A percentile compares a stretch with the other conserved stretches of the same genome.
Evolutionary conservation across 2,329 filamentous ascomycete species (phyloP).

Genomic region (Colletotrichum somersetense): DNA sequence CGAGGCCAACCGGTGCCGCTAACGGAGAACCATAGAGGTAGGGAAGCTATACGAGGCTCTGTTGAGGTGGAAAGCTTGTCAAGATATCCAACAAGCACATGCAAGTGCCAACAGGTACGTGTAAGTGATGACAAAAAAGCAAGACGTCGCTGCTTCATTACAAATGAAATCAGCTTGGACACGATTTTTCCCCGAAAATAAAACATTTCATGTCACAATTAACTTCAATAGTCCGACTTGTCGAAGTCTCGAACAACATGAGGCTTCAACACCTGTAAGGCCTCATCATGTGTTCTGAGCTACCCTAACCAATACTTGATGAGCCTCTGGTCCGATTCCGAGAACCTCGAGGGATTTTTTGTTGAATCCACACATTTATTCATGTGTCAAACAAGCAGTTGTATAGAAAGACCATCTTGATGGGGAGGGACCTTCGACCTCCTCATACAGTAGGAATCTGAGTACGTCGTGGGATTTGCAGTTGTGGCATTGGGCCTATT

Average conservation of each 20-base stretch:
- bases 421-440: background rate
- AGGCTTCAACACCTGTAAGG: background rate
- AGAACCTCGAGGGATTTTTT: background rate
- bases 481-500: background rate
- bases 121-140: background rate
- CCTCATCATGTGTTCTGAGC: background rate
- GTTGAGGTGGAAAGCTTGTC: background rate
- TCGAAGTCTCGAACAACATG: background rate
- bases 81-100: background rate
- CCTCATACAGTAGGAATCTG: background rate
- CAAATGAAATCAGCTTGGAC: background rate
- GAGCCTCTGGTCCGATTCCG: background rate
- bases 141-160: background rate
- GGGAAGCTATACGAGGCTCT: too few relatives aligned
- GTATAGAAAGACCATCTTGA: background rate
- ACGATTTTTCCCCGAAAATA: background rate
- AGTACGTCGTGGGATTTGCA: background rate
- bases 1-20: background rate
- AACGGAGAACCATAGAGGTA: background rate
- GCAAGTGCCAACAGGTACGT: background rate
- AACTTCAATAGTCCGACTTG: background rate
- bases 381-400: background rate
- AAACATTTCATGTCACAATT: background rate
- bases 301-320: background rate
- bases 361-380: background rate